Base-by-base conservation (phyloP, 2,329 filamentous ascomycete species). In the Dactylellina sp. region DNA sequence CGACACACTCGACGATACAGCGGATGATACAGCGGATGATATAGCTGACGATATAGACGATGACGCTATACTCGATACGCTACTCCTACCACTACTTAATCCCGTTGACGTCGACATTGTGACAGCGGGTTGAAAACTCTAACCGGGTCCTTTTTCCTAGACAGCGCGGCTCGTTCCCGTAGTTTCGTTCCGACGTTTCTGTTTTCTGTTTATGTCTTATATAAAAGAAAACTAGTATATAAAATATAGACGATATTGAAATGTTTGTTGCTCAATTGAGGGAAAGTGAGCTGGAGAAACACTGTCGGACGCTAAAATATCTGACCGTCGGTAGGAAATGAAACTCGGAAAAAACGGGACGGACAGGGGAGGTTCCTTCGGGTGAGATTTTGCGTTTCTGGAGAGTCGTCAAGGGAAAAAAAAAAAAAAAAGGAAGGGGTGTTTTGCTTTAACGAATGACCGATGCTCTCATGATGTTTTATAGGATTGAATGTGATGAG, bases 271-370 rank as follows among this genome's bases (percentile, higher is more conserved):
- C 28, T 32, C 28, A 32, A 32, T 46, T 12, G 42, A 20, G 22
- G 22, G 28, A 62, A 16, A 28, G 44, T 12, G 28, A 24, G 2
- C 9, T 50, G 3, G 28, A n/a, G 22, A 24, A 24, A 20, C 9
- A 20, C 20, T 61, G 35, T 24, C 14, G 46, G 24, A 52, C 39
- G 61, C 50, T 40, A 65, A 53, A 65, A 49, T 65, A 57, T 65
- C 61, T 56, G 28, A 28, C 49, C 61, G 61, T 65, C 61, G 61
- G 39, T 49, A 56, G 40, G 52, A 65, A 50, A 56, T 56, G 60
- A 53, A 20, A 7, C 7, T 32, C 24, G 12, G 49, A 16, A 52
- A 28, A 32, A 32, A 32, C 28, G 28, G 28, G 28, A 32, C 28
- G 28, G 28, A 32, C 28, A 32, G 28, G 28, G 28, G 28, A 32